Evolutionary conservation across 2,329 filamentous ascomycete genomes (phyloP).

Genomic region (Aspergillus arachidicola): DNA sequence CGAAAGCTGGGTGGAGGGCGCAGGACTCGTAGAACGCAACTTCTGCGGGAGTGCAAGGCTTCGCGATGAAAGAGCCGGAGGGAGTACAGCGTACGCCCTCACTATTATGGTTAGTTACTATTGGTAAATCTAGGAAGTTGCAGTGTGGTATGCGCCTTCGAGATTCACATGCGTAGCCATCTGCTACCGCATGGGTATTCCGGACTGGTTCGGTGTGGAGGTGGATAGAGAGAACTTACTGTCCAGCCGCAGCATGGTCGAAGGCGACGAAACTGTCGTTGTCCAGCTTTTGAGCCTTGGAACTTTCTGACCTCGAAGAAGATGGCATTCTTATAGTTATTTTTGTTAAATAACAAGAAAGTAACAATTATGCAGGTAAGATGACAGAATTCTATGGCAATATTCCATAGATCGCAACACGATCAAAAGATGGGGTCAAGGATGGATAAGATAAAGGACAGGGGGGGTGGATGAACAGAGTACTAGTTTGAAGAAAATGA

Average conservation of each 20-base stretch:
- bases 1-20: conserved; percentile 70
- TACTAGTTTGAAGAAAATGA: background rate
- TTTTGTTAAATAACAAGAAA: background rate
- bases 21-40: conserved; percentile 86
- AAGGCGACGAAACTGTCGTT: conserved; percentile 47
- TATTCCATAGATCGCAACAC: background rate
- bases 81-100: conserved; percentile 86
- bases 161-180: background rate
- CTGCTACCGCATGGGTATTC: background rate
- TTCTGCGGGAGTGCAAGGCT: conserved; percentile 85
- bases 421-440: background rate
- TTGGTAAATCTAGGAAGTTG: background rate
- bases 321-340: conserved; percentile 32
- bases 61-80: conserved; percentile 85
- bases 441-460: background rate
- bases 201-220: background rate
- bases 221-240: conserved; percentile 43
- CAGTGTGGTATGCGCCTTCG: background rate
- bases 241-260: conserved; percentile 50
- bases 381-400: background rate
- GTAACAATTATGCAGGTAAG: background rate
- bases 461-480: background rate
- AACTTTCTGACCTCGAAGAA: conserved; percentile 34
- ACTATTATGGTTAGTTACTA: conserved; percentile 52
- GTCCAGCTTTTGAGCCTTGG: conserved; percentile 39